These are phyloP conservation scores for Globomyces sp. DNA, from an alignment of 371 early-diverging fungal species.

Conservation along the genomic window DNA sequence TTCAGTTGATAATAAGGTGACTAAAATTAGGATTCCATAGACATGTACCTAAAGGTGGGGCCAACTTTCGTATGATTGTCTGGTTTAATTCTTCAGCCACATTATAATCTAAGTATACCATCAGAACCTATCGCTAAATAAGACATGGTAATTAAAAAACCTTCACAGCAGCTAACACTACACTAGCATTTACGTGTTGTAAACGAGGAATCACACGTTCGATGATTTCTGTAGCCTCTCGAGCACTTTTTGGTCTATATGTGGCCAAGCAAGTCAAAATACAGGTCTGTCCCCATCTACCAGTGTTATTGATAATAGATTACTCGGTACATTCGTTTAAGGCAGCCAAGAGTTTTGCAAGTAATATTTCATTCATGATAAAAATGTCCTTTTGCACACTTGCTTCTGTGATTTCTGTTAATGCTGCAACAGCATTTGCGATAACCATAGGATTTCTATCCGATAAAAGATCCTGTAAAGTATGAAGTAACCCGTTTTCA, in stretches of 20 bases:
- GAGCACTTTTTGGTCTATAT: constrained; percentile 76
- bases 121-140: constrained; percentile 46
- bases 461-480: constrained; percentile 82
- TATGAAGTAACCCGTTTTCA: constrained; percentile 81
- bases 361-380: constrained; percentile 71
- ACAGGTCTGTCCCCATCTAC: constrained; percentile 91
- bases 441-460: constrained; percentile 96
- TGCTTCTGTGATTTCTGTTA: constrained; percentile 89
- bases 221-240: constrained; percentile 87
- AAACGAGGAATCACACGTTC: constrained; percentile 92
- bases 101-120: constrained; percentile 74
- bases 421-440: constrained; percentile 93
- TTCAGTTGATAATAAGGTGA: constrained; percentile 82
- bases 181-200: constrained; percentile 96
- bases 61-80: constrained; percentile 74
- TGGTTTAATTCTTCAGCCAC: constrained; percentile 65
- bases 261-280: constrained; percentile 83
- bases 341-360: constrained; percentile 87
- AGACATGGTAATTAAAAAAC: constrained; percentile 21
- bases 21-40: constrained; percentile 26
- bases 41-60: constrained; percentile 67
- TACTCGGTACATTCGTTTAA: constrained; percentile 96
- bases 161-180: constrained; percentile 87
- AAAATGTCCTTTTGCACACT: constrained; percentile 76
- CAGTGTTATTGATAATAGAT: constrained; percentile 17